Conservation (phyloP, 208 protist genomes). For the Wallacemonas sp. region DNA sequence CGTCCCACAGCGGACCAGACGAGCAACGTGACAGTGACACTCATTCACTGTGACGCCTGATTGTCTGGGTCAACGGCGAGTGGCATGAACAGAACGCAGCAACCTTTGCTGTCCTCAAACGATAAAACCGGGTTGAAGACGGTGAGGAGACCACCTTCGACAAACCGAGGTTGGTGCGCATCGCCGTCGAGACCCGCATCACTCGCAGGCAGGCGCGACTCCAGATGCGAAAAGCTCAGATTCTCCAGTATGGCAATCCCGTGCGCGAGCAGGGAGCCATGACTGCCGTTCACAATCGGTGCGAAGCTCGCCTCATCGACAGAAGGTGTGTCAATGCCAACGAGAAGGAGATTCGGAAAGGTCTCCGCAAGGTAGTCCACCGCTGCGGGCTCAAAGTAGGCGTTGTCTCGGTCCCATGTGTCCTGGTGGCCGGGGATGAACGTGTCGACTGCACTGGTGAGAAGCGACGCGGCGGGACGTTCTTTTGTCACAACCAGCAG, state of each 20-base stretch:
- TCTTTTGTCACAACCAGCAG: conserved; percentile 47
- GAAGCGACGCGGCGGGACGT: not conserved
- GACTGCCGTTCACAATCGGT: conserved; percentile 43
- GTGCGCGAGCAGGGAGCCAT: conserved; percentile 44
- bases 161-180: conserved; percentile 2
- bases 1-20: too few relatives aligned
- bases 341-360: conserved; percentile 61
- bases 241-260: conserved; percentile 81
- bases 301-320: conserved; percentile 44
- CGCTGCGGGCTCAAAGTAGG: conserved; percentile 43
- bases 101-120: conserved; percentile 59
- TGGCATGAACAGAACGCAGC: conserved; percentile 68
- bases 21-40: too few relatives aligned
- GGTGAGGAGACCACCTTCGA: conserved; percentile 49
- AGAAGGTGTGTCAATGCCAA: conserved; percentile 72
- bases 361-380: conserved; percentile 40
- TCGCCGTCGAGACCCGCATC: not conserved
- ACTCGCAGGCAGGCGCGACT: conserved; percentile 20
- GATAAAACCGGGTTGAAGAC: conserved; percentile 43
- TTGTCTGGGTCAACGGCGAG: not conserved
- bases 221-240: conserved; percentile 38
- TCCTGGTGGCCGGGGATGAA: not conserved
- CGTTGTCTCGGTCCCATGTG: conserved; percentile 33
- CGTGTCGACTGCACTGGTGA: not conserved
- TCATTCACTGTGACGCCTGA: not conserved